Evolutionary conservation across 495 filamentous ascomycete species (phyloP), one percentile per base, ranked within the genome.

Genomic region (Aspergillus asperescens): DNA sequence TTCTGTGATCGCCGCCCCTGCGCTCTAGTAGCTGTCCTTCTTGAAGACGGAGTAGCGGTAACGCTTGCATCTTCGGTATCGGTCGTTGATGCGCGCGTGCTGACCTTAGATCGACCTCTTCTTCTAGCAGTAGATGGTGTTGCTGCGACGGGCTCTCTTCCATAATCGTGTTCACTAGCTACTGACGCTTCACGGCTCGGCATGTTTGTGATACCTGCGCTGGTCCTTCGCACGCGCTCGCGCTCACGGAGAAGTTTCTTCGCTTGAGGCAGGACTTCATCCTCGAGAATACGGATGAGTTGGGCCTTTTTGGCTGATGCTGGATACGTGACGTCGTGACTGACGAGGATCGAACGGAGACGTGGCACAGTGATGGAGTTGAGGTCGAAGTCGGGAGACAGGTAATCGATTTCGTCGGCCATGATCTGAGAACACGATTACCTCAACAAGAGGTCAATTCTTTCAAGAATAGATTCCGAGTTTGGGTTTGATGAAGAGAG

Each of bases 241-340:
- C 85, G 82, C 19, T 83, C 80, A n/a, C 79, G 77, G 23, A 94
- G 71, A 12, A 95, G 79, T 62, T 84, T 87, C 54, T 77, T 80
- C 5, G 89, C 83, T 58, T 88, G 81, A 1, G 93, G 88, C 7
- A 86, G 69, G 31, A 98, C 78, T 50, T 92, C 76, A 34, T 87
- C 76, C 59, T 87, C 84, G 65, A 98, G 89, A 23, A 97, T 75
- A 4, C 86, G 81, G 48, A 98, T 72, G 34, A 98, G 83, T 56
- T 95, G 84, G 1, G 81, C 68, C 72, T 98, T 98, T 69, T 96
- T 97, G 28, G 86, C 83, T 43, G 90, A 81, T 7, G 89, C 81
- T 1, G 90, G 84, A 68, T 96, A 97, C 10, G 82, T 60, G 52
- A 96, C 74, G 64, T 89, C 85, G 70, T 98, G 85, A 48, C 81